These are phyloP conservation scores for Tuber microsphaerosporum DNA, from an alignment of 495 filamentous ascomycete species.

Conservation along the genomic window DNA sequence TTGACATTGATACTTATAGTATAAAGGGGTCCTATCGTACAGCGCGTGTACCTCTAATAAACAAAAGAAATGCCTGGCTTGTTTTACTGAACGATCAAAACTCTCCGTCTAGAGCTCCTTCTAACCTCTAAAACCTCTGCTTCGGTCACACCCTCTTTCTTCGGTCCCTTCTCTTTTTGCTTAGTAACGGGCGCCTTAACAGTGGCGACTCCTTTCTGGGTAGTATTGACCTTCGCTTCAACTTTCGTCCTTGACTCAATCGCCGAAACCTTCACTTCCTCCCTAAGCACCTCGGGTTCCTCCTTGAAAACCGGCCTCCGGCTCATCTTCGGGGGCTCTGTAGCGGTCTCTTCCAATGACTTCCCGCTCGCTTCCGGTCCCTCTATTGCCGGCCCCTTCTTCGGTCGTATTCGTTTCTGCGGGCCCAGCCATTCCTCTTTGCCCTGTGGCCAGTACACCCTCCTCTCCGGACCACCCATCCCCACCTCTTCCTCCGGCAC, in stretches of 20 bases:
- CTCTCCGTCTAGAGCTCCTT: background rate
- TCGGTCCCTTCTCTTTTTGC: background rate
- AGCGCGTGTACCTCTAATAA: background rate
- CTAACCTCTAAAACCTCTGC: background rate
- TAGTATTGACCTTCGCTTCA: background rate
- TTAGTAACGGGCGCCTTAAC: background rate
- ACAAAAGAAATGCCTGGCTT: background rate
- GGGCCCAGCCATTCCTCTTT: conserved; percentile 88
- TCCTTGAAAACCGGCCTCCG: background rate
- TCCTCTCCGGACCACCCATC: conserved; percentile 79
- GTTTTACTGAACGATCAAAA: background rate
- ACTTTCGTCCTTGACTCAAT: background rate
- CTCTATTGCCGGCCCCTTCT: conserved; percentile 45
- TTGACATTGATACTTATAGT: background rate
- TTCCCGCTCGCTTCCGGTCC: background rate
- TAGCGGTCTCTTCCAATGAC: background rate
- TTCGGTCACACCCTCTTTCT: background rate
- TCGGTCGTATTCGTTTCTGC: conserved; percentile 61
- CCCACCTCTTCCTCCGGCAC: conserved; percentile 65
- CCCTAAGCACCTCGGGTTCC: background rate
- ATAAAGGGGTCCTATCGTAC: background rate
- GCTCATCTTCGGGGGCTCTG: background rate
- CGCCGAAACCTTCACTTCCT: background rate
- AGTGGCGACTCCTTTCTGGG: background rate
- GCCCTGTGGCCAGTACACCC: conserved; percentile 86